These are phyloP conservation scores for Blastobotrys arbuscula DNA, from an alignment of 1,139 yeast genomes.

Conservation along the genomic window DNA sequence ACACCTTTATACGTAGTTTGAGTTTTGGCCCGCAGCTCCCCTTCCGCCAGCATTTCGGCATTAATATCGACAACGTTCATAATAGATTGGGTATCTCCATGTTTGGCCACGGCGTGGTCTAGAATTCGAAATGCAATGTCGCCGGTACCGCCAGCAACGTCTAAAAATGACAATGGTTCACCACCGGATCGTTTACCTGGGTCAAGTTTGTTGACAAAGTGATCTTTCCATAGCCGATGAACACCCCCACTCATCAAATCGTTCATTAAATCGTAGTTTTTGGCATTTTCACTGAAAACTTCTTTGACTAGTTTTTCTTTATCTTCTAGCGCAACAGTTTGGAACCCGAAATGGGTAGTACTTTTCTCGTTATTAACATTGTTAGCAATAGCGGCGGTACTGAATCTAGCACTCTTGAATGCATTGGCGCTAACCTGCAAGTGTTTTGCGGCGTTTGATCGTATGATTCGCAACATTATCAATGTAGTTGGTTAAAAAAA, in stretches of 20 bases:
- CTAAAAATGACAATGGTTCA: constrained; percentile 78
- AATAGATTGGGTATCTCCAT: constrained; percentile 66
- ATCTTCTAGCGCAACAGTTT: constrained; percentile 71
- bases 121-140: constrained; percentile 94
- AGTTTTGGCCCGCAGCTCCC: constrained; percentile 60
- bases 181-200: constrained; percentile 93
- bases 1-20: constrained; percentile 41
- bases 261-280: constrained; percentile 92
- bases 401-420: too few relatives aligned
- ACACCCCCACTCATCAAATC: constrained; percentile 97
- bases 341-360: constrained; percentile 81
- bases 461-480: too few relatives aligned
- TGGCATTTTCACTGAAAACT: constrained; percentile 92
- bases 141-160: constrained; percentile 99
- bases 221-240: constrained; percentile 92
- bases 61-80: constrained; percentile 95
- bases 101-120: constrained; percentile 80
- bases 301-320: constrained; percentile 80
- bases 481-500: too few relatives aligned
- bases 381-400: too few relatives aligned
- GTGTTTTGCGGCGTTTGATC: too few relatives aligned
- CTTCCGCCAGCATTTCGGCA: constrained; percentile 92
- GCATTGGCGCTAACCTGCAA: too few relatives aligned
- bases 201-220: constrained; percentile 79
- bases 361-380: constrained; percentile 4